Base-by-base conservation (phyloP, 495 filamentous ascomycete genomes). In the Xylaria sp. region DNA sequence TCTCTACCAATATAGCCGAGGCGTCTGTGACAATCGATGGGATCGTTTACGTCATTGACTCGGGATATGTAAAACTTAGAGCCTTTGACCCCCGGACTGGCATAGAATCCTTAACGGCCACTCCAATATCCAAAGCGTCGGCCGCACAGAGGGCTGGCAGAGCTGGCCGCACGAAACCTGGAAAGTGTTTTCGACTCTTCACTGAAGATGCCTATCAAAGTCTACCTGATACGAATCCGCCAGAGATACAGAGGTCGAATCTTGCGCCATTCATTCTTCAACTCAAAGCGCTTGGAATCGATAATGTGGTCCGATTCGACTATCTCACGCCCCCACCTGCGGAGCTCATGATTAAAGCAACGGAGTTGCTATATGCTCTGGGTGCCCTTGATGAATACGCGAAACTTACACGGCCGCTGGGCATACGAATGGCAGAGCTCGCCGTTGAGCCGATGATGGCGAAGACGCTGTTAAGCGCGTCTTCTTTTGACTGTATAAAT, bases 391-490 rank as follows among this genome's bases (percentile, higher is more conserved):
- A 98, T 72, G 89, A 91, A 68, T 94, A 98, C 75, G 95, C 94
- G 37, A 97, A 94, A 78, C 90, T 99, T 61, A 98, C 95, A 17
- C 91, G 88, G 66, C 95, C 96, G 0, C 83, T 97, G 31, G 96
- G 97, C 2, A 83, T 88, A 63, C 88, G 95, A 61, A 98, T 99
- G 94, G 96, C 97, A 9, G 97, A 98, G 80, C 86, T 99, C 70
- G 92, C 95, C 0, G 88, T 98, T 19, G 94, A 97, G 73, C 97
- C 97, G 1, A 98, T 98, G 95, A 95, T 98, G 90, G 93, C 90
- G 17, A 97, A 95, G 79, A 94, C 93, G 8, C 87, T 98, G 11
- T 89, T 98, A 19, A 88, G 89, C n/a, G 93, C 93, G 1, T 82
- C 89, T 2, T 82, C 84, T 19, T 96, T 97, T 80, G 85, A 85